Conservation (phyloP, 2,329 filamentous ascomycete species). For the Hypoxylon sp. region DNA sequence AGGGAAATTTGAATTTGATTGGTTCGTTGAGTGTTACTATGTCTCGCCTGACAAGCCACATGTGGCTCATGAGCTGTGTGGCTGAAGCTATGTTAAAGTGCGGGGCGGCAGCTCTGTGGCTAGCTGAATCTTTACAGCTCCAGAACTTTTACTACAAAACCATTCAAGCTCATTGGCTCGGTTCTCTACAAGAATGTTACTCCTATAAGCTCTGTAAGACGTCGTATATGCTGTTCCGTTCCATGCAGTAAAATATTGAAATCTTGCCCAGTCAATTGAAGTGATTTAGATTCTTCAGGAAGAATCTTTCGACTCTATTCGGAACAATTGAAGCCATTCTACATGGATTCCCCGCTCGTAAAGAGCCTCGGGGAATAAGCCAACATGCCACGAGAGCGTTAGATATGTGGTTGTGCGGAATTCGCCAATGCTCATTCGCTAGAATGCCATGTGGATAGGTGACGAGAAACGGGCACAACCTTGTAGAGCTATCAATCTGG, state of each 20-base stretch:
- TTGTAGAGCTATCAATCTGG: slow-evolving; percentile 24
- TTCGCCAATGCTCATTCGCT: slow-evolving; percentile 36
- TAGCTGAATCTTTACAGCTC: slow-evolving; percentile 18
- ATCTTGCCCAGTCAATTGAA: not conserved
- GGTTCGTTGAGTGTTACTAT: not conserved
- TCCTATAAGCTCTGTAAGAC: not conserved
- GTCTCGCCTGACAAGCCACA: not conserved
- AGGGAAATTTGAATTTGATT: slow-evolving; percentile 1
- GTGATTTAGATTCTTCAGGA: not conserved
- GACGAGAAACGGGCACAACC: slow-evolving; percentile 12
- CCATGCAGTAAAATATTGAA: not conserved
- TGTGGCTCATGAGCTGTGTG: slow-evolving; percentile 16
- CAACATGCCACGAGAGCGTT: slow-evolving; percentile 29
- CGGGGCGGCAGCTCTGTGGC: slow-evolving; percentile 22
- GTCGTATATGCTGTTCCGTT: not conserved
- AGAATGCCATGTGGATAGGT: slow-evolving; percentile 20
- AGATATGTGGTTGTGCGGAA: slow-evolving; percentile 37
- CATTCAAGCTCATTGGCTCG: not conserved
- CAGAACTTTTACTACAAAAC: slow-evolving; percentile 7
- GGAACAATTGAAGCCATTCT: not conserved
- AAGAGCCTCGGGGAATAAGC: slow-evolving; percentile 32
- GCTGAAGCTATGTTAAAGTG: slow-evolving; percentile 23
- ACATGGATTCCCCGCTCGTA: slow-evolving; percentile 37
- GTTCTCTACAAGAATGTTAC: not conserved
- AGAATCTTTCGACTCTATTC: not conserved